phyloP scores from a whole-genome alignment of 78 protist species.

The Cavenderia fasciculata region DNA sequence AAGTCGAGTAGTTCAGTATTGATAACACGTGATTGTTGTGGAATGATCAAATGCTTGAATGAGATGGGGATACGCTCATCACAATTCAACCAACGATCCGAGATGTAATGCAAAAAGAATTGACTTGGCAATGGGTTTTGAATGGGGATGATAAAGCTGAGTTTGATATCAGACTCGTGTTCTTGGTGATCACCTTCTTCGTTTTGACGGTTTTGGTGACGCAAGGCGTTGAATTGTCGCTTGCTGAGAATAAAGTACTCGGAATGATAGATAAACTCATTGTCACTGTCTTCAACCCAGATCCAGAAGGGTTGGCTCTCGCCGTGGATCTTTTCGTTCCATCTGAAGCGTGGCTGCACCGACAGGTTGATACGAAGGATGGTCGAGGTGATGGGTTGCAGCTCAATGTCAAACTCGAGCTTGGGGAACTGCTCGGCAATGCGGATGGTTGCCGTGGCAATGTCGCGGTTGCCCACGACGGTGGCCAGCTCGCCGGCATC shows the following conservation, averaged over 20 bases:
- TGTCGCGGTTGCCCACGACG: constrained; percentile 61
- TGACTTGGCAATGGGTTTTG: constrained; percentile 94
- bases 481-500: constrained; percentile 83
- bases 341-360: constrained; percentile 77
- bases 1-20: constrained; percentile 96
- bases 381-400: constrained; percentile 96
- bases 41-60: constrained; percentile 91
- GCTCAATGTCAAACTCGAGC: constrained; percentile 78
- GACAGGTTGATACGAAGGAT: constrained; percentile 87
- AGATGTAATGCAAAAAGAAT: constrained; percentile 90
- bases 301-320: constrained; percentile 90
- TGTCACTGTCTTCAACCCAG: constrained; percentile 85
- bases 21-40: constrained; percentile 88
- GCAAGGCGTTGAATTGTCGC: constrained; percentile 8
- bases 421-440: constrained; percentile 87
- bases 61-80: constrained; percentile 84
- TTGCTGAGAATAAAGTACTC: constrained; percentile 87
- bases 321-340: constrained; percentile 85
- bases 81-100: constrained; percentile 96
- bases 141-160: constrained; percentile 91
- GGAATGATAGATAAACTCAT: constrained; percentile 91
- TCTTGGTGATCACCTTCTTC: neutral
- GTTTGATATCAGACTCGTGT: constrained; percentile 34
- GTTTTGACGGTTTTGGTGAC: neutral
- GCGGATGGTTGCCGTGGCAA: constrained; percentile 58